phyloP scores from a whole-genome alignment of 2,329 filamentous ascomycete genomes.

The Ceratocystis variospora region DNA sequence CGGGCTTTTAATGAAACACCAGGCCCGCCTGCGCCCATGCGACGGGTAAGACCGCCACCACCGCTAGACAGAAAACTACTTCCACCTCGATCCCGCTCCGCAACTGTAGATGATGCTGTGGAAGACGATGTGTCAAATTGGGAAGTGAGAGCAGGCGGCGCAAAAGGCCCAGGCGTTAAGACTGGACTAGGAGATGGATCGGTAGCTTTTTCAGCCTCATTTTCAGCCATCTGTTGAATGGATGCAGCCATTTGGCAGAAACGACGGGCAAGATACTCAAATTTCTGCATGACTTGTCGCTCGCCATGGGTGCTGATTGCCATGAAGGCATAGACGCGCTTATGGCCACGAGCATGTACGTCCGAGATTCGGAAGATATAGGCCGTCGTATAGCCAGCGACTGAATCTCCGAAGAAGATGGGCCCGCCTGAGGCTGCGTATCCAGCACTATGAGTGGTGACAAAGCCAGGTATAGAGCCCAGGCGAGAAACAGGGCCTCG shows the following conservation, averaged over 20 bases:
- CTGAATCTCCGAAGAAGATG: constrained; percentile 54
- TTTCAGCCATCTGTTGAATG: constrained; percentile 52
- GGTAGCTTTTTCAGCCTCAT: constrained; percentile 44
- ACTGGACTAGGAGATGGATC: constrained; percentile 28
- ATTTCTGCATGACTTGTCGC: constrained; percentile 51
- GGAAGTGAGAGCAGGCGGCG: constrained; percentile 25
- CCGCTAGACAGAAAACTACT: constrained; percentile 46
- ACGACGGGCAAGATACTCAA: constrained; percentile 45
- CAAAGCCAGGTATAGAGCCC: constrained; percentile 32
- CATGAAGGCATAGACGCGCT: constrained; percentile 55
- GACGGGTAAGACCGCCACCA: constrained; percentile 39
- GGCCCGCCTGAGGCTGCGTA: constrained; percentile 47
- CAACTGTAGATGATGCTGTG: background rate
- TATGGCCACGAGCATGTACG: constrained; percentile 51
- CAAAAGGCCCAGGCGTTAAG: constrained; percentile 25
- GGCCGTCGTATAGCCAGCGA: constrained; percentile 53
- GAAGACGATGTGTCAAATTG: constrained; percentile 24
- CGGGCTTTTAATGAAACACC: constrained; percentile 44
- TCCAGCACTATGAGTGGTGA: constrained; percentile 41
- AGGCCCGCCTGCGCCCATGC: constrained; percentile 44
- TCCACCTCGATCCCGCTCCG: constrained; percentile 23
- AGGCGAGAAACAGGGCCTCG: constrained; percentile 32
- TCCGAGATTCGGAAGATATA: constrained; percentile 59
- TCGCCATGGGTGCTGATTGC: constrained; percentile 53
- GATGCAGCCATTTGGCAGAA: constrained; percentile 52